phyloP scores from a whole-genome alignment of 345 rosid species.

The Salix viminalis region DNA sequence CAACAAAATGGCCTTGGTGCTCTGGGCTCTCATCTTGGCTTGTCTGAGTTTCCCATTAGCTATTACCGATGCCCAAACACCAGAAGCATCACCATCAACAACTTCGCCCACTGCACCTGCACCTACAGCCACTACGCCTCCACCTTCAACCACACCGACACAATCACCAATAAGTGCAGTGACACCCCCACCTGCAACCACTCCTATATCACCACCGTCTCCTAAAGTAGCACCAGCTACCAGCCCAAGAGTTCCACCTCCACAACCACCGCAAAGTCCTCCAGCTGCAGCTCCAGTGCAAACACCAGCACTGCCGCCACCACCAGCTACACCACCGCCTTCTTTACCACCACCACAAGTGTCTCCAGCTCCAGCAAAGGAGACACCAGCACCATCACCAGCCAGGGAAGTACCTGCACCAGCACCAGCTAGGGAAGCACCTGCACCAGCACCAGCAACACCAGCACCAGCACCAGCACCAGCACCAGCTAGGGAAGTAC shows the following conservation, averaged over 20 bases:
- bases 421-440: slow-evolving; percentile 22
- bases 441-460: slow-evolving; percentile 26
- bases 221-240: slow-evolving; percentile 64
- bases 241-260: slow-evolving; percentile 53
- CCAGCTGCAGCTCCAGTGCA: slow-evolving; percentile 50
- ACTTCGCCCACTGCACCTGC: slow-evolving; percentile 32
- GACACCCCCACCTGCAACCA: slow-evolving; percentile 44
- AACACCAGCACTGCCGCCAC: slow-evolving; percentile 41
- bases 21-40: slow-evolving; percentile 35
- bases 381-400: slow-evolving; percentile 22
- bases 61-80: slow-evolving; percentile 58
- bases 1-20: slow-evolving; percentile 43
- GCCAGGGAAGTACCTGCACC: slow-evolving; percentile 22
- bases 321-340: slow-evolving; percentile 30
- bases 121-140: slow-evolving; percentile 28
- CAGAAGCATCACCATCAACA: slow-evolving; percentile 56
- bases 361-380: slow-evolving; percentile 22
- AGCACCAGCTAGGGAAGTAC: slow-evolving; percentile 25
- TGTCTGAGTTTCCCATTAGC: slow-evolving; percentile 35
- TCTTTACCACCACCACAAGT: slow-evolving; percentile 25
- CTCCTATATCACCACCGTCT: slow-evolving; percentile 49
- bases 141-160: slow-evolving; percentile 35
- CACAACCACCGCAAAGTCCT: slow-evolving; percentile 51
- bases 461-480: slow-evolving; percentile 33
- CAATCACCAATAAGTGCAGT: slow-evolving; percentile 40